Conservation (phyloP, 1,284 basidiomycete species). For the Papiliotrema terrestris region DNA sequence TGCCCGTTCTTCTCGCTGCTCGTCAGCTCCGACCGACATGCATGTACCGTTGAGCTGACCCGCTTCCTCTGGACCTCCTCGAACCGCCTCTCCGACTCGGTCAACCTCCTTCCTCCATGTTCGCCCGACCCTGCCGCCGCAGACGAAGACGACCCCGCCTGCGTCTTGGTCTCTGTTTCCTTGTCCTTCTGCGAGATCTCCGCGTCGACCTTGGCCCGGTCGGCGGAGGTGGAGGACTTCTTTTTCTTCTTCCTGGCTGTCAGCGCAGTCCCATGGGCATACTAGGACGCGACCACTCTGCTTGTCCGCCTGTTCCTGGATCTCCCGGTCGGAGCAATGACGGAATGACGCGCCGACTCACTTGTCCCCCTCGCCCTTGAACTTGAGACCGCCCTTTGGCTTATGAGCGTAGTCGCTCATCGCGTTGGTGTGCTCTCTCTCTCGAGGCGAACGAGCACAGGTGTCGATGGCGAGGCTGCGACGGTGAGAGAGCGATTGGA, state of each 20-base stretch:
- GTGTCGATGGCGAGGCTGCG: too few relatives aligned
- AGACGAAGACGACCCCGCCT: neutral
- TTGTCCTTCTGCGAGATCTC: constrained; percentile 50
- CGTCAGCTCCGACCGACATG: neutral
- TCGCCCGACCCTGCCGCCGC: constrained; percentile 6
- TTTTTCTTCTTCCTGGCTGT: constrained; percentile 74
- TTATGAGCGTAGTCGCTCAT: constrained; percentile 73
- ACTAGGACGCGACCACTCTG: neutral
- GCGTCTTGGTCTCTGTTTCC: constrained; percentile 37
- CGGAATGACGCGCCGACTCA: too few relatives aligned
- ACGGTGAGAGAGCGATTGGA: too few relatives aligned
- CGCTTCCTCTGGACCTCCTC: constrained; percentile 78
- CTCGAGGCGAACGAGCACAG: too few relatives aligned
- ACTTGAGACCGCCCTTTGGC: constrained; percentile 82
- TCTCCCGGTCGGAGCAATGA: too few relatives aligned
- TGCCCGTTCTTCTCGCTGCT: constrained; percentile 75
- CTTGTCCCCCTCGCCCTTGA: constrained; percentile 83
- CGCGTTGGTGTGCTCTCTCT: too few relatives aligned
- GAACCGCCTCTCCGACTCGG: constrained; percentile 84
- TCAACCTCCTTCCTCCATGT: constrained; percentile 56
- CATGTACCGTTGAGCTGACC: constrained; percentile 54
- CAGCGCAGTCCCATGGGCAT: neutral
- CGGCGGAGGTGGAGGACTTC: constrained; percentile 58
- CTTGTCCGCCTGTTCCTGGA: neutral
- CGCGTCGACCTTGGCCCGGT: constrained; percentile 21